Base-by-base conservation (phyloP, 176 grass and related monocot species). In the Hsuehochloa calcarea region DNA sequence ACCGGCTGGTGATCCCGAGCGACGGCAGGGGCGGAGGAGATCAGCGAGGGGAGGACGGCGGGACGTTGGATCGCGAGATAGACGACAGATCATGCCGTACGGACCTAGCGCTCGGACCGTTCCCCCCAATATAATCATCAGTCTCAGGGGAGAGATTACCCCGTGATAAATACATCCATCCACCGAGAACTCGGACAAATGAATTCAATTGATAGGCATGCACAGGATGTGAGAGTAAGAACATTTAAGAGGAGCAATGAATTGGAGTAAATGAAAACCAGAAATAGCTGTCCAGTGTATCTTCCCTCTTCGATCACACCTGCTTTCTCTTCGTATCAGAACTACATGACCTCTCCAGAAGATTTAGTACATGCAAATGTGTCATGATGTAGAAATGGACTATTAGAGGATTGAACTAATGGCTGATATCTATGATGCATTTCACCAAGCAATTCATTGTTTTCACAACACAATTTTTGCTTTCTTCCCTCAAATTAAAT, bases 1-100 rank as follows among this genome's bases (percentile, higher is more conserved):
- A 97, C 70, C 90, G 92, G 70, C 90, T 97, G 44, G 92, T 94
- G 70, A 90, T 97, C 64, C 95, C 92, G 39, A 94, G n/a, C n/a
- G n/a, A n/a, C n/a, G n/a, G n/a, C n/a, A n/a, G n/a, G n/a, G n/a
- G n/a, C n/a, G n/a, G n/a, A n/a, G n/a, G n/a, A n/a, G n/a, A n/a
- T n/a, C n/a, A n/a, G n/a, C n/a, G n/a, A n/a, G n/a, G n/a, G n/a
- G n/a, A n/a, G n/a, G n/a, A n/a, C n/a, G n/a, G n/a, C n/a, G n/a
- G n/a, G n/a, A n/a, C n/a, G n/a, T n/a, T n/a, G n/a, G n/a, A n/a
- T n/a, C n/a, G n/a, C n/a, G n/a, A n/a, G n/a, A n/a, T n/a, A n/a
- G n/a, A n/a, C n/a, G n/a, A n/a, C n/a, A n/a, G n/a, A n/a, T n/a
- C n/a, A n/a, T n/a, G n/a, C n/a, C n/a, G n/a, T n/a, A n/a, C n/a